phyloP scores from a whole-genome alignment of 257 asterid genomes.

The Solanum gracilifrons region DNA sequence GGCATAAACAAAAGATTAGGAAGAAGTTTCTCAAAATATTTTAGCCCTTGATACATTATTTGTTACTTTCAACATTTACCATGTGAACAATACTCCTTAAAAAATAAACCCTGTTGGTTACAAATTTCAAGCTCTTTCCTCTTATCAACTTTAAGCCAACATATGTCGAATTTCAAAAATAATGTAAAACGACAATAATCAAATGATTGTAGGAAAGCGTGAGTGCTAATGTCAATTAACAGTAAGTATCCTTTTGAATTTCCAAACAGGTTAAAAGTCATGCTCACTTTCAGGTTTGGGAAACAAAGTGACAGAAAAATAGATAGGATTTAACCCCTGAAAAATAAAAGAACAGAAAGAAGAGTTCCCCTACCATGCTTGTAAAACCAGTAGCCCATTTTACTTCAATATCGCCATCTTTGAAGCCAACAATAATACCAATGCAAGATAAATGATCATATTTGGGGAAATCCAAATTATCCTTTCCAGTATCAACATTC shows the following conservation, averaged over 20 bases:
- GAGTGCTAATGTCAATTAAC: not conserved
- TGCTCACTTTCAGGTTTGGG: not conserved
- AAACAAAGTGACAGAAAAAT: not conserved
- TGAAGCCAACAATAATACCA: conserved; percentile 59
- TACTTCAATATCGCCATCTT: conserved; percentile 55
- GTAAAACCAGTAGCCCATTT: conserved; percentile 80
- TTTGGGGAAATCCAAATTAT: conserved; percentile 9
- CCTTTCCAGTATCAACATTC: conserved; percentile 8
- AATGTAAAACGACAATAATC: not conserved
- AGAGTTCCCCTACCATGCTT: conserved; percentile 39
- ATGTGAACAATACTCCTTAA: not conserved
- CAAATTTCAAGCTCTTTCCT: not conserved
- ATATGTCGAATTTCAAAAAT: not conserved
- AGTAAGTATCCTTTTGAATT: not conserved
- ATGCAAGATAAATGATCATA: conserved; percentile 32
- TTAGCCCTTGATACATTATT: not conserved
- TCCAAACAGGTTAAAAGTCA: not conserved
- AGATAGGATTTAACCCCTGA: not conserved
- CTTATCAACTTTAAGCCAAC: not conserved
- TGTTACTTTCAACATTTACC: not conserved
- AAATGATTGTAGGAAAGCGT: not conserved
- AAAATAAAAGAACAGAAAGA: not conserved
- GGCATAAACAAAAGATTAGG: not conserved
- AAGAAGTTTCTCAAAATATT: not conserved
- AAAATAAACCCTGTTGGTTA: not conserved